phyloP scores from a whole-genome alignment of 2,329 filamentous ascomycete genomes.

The Penicillium sp. region DNA sequence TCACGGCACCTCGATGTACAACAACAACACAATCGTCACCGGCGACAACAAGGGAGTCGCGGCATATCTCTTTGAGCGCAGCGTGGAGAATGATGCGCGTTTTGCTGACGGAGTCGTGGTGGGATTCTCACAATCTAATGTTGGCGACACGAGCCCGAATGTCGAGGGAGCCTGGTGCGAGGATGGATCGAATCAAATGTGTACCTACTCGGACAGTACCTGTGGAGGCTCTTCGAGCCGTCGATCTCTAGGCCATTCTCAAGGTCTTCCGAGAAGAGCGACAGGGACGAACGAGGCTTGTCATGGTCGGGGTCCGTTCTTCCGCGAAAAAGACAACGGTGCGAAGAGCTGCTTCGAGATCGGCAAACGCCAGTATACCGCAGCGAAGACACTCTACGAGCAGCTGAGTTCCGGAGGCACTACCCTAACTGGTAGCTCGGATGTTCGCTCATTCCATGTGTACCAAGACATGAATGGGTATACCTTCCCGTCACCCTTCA shows the following conservation, averaged over 20 bases:
- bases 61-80: constrained; percentile 78
- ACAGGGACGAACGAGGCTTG: constrained; percentile 42
- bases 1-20: constrained; percentile 86
- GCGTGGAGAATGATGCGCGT: constrained; percentile 55
- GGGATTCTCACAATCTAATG: constrained; percentile 88
- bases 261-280: background rate
- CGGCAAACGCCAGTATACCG: constrained; percentile 48
- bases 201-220: constrained; percentile 71
- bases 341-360: constrained; percentile 55
- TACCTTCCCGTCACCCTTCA: constrained; percentile 68
- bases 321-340: constrained; percentile 47
- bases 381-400: constrained; percentile 57
- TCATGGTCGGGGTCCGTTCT: constrained; percentile 51
- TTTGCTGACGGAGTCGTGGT: constrained; percentile 75
- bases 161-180: constrained; percentile 87
- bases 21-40: constrained; percentile 86
- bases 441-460: constrained; percentile 80
- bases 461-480: constrained; percentile 81
- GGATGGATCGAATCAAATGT: constrained; percentile 67
- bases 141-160: constrained; percentile 89
- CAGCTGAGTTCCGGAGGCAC: constrained; percentile 48
- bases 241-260: background rate
- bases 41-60: constrained; percentile 98
- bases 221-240: constrained; percentile 53
- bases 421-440: constrained; percentile 57